Evolutionary conservation across 2,329 filamentous ascomycete species (phyloP).

Genomic region (Pseudodiploospora longispora): DNA sequence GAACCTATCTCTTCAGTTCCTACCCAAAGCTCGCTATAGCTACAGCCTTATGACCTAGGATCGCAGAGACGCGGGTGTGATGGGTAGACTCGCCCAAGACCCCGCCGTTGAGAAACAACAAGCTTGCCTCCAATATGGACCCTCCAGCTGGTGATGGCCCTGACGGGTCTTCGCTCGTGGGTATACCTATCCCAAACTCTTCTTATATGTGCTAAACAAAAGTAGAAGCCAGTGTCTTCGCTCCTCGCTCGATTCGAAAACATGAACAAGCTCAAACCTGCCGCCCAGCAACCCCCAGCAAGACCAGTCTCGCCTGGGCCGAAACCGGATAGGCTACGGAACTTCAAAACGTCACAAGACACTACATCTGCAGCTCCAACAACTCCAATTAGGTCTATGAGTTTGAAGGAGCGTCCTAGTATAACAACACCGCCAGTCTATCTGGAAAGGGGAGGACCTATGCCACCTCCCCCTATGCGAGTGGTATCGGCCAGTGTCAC

Average conservation of each 20-base stretch:
- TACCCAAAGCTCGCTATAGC: too few species aligned
- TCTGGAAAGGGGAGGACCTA: slow-evolving; percentile 14
- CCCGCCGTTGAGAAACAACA: slow-evolving; percentile 21
- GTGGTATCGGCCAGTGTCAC: slow-evolving; percentile 10
- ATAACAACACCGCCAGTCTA: slow-evolving; percentile 9
- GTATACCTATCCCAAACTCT: slow-evolving; percentile 18
- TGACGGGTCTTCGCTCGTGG: slow-evolving; percentile 69
- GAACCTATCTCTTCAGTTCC: too few species aligned
- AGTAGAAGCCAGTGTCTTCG: slow-evolving; percentile 72
- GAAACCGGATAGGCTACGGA: slow-evolving; percentile 36
- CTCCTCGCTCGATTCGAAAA: slow-evolving; percentile 76
- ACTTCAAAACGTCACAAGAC: slow-evolving; percentile 32
- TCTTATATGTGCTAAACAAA: not conserved
- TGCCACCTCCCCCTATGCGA: slow-evolving; percentile 14
- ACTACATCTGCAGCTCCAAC: slow-evolving; percentile 7
- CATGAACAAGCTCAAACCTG: slow-evolving; percentile 32
- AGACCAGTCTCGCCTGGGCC: slow-evolving; percentile 30
- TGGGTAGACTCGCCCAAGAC: slow-evolving; percentile 24
- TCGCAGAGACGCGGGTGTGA: slow-evolving; percentile 25
- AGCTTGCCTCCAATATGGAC: slow-evolving; percentile 21
- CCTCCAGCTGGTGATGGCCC: slow-evolving; percentile 43
- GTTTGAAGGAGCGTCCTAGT: slow-evolving; percentile 7
- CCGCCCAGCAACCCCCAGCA: slow-evolving; percentile 15
- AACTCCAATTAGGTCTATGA: slow-evolving; percentile 13
- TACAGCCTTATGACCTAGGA: slow-evolving; percentile 20